phyloP scores from a whole-genome alignment of 768 basidiomycete species.

The Podaxis sp. region DNA sequence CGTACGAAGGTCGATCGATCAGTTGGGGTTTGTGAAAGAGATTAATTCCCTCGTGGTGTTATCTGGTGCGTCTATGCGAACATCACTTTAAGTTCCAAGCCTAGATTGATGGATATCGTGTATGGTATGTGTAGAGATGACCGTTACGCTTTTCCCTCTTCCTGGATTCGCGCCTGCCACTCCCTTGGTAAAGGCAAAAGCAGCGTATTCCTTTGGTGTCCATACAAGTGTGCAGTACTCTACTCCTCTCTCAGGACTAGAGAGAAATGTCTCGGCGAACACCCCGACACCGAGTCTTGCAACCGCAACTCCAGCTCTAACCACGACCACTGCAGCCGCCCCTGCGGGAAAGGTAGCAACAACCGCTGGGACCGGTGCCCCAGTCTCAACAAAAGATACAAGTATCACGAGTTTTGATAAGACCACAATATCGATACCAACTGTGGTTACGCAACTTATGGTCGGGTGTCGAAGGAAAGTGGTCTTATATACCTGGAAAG shows the following conservation, averaged over 20 bases:
- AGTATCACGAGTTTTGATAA: neutral
- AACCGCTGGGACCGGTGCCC: neutral
- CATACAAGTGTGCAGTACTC: constrained; percentile 58
- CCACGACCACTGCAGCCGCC: neutral
- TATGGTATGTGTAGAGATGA: constrained; percentile 51
- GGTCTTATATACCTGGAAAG: constrained; percentile 83
- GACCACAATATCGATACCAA: constrained; percentile 49
- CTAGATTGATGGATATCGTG: neutral
- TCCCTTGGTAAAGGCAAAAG: constrained; percentile 71
- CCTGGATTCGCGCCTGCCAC: constrained; percentile 71
- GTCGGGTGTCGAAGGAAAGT: constrained; percentile 86
- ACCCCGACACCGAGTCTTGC: constrained; percentile 26
- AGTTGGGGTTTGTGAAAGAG: constrained; percentile 81
- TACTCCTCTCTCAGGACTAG: constrained; percentile 23
- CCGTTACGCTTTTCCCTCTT: constrained; percentile 72
- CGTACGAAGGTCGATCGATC: constrained; percentile 75
- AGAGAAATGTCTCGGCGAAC: constrained; percentile 19
- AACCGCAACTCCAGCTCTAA: neutral
- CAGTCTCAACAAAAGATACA: neutral
- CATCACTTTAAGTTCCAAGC: neutral
- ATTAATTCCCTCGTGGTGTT: constrained; percentile 84
- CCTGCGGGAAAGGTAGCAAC: neutral
- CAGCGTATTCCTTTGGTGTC: constrained; percentile 80
- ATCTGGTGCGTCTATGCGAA: constrained; percentile 56
- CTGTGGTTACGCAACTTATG: constrained; percentile 70